Evolutionary conservation across 2,329 filamentous ascomycete species (phyloP), one percentile per base, ranked within the genome.

Genomic region (Microsporum canis): DNA sequence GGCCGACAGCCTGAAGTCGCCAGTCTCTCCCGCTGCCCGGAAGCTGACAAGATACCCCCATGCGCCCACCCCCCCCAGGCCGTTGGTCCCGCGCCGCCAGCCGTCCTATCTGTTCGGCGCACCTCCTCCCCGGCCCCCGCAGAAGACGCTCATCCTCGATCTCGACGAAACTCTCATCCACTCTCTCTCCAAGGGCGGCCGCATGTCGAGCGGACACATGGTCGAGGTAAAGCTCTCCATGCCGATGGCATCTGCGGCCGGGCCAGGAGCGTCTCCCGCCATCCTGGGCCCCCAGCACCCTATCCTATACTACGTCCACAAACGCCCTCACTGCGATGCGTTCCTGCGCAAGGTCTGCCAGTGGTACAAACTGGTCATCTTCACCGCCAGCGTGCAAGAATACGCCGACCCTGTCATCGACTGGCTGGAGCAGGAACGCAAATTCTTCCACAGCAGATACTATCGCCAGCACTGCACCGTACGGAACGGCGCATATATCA

Each of bases 351-450:
- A 94, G 80, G 85, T 96, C 55, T 91, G 86, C 79, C 96, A 96
- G 77, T 99, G 94, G 94, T 99, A 95, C 77, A 97, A 96, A 72
- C 79, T 99, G 14, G 89, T 99, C 58, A 82, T 97, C 55, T 99
- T 99, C 74, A 99, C 94, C 7, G 94, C 94, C 2, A 96, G 91
- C 23, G 94, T 99, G 41, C 94, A 99, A 73, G 94, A 99, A 74
- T 99, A 99, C 70, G 94, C 94, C 61, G 94, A 99, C 73, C 94
- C 94, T 0, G 94, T 99, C 61, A 97, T 99, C 71, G 94, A 99
- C 80, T 97, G 91, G 91, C 82, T 99, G 63, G 94, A 99, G 76
- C 86, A 90, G 66, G 94, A 99, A 76, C 86, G 91, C 69, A 97
- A 97, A 76, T 97, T 90, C 78, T 99, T 99, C 76, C 88, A 88